Base-by-base conservation (phyloP, 225 moss, liverwort and hornwort species). In the Polytrichum formosum region DNA sequence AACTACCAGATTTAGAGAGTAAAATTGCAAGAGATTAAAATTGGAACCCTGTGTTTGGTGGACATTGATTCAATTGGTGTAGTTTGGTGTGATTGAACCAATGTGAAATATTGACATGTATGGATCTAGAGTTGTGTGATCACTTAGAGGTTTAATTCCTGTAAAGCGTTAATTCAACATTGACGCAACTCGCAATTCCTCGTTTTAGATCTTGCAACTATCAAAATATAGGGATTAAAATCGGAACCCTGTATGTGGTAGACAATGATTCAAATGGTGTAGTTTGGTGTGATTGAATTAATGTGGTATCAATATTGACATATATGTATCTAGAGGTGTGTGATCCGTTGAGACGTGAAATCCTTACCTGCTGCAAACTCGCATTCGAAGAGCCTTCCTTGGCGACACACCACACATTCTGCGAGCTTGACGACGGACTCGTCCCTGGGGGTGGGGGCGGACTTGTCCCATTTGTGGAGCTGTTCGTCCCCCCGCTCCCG, bases 311-410 rank as follows among this genome's bases (percentile, higher is more conserved):
- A 13, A 60, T 4, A 60, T n/a, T 60, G 59, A 60, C 2, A 20
- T 60, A 7, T 2, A 60, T 60, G 21, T 6, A 20, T 60, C 7
- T 2, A 60, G 59, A 22, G 20, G 59, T 21, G 7, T 25, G 25
- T 25, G 7, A 60, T 60, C 5, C 59, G 6, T n/a, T 1, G 13
- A 54, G 6, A 26, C 30, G 10, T 53, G 7, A 70, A 33, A 21
- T 1, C 7, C 68, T 5, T 71, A 86, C 89, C 83, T 80, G 81
- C 69, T 86, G 86, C 66, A 89, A 81, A 79, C 86, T 86, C 64
- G 6, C 68, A 56, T 79, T 83, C 0, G 63, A 46, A 20, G 83
- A 33, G 2, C 79, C 73, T 2, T 63, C 2, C 59, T 84, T 88
- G 0, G 84, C 87, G 60, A 87, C 71, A 25, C 87, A 87, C 87